Base-by-base conservation (phyloP, 116 monocot species). In the Papilionanthe hybrid region DNA sequence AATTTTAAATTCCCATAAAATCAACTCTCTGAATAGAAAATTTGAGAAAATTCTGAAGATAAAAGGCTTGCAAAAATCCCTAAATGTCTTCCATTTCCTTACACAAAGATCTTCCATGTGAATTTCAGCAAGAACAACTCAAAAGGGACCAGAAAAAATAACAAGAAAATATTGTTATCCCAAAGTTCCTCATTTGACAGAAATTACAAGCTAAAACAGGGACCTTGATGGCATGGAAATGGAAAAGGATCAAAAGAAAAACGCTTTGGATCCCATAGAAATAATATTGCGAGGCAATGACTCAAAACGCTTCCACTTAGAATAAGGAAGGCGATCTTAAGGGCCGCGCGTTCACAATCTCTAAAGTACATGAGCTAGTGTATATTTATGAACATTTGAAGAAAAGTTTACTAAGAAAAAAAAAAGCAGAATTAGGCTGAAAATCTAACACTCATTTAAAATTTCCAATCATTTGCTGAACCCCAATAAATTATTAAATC, bases 271-370 rank as follows among this genome's bases (percentile, higher is more conserved):
- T 12, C 32, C 55, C 42, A 72, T 10, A 23, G 27, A n/a, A 72
- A 80, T 28, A 80, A 72, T 84, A 47, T 80, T 23, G 84, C 80
- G 23, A n/a, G 57, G 80, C 71, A 75, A 87, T 87, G 84, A 81
- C 84, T 84, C 76, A 68, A 27, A 84, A 86, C 84, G 71, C 83
- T 84, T 82, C 84, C 86, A 84, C 53, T 72, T 32, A 12, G 53
- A 58, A 37, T 3, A 77, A 79, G 86, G 77, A 83, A 89, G 86
- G 79, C 79, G 84, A 86, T 86, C 89, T 89, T 86, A 84, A 89
- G 86, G 86, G 86, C 81, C 89, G 82, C 45, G 79, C 89, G 15
- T 76, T 66, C 7, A 79, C 58, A 50, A 0, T 27, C 41, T 30
- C 2, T 11, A 22, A 65, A 9, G 9, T 25, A 65, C 22, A 25